Evolutionary conservation across 495 filamentous ascomycete species (phyloP).

Genomic region (Aspergillus funiculosus): DNA sequence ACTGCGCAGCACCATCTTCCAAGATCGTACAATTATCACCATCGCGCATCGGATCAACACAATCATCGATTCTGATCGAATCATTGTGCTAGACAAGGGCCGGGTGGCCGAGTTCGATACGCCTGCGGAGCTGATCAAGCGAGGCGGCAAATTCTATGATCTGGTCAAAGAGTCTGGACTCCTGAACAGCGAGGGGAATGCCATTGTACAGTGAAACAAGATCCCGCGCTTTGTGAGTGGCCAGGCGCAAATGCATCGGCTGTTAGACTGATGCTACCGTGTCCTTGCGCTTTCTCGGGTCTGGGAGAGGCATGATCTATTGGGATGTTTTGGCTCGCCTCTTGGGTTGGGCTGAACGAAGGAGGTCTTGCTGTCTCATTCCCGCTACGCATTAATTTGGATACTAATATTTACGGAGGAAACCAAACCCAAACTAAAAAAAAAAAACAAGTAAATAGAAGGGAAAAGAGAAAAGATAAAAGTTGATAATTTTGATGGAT

Average conservation of each 20-base stretch:
- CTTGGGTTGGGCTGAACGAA: too few relatives aligned
- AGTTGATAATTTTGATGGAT: slow-evolving; percentile 4
- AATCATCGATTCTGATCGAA: slow-evolving; percentile 86
- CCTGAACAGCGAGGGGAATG: slow-evolving; percentile 43
- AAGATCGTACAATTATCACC: slow-evolving; percentile 92
- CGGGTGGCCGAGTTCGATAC: slow-evolving; percentile 57
- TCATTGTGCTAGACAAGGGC: slow-evolving; percentile 77
- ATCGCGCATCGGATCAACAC: slow-evolving; percentile 98
- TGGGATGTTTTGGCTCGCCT: too few relatives aligned
- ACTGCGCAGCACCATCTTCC: slow-evolving; percentile 57
- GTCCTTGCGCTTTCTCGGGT: slow-evolving; percentile 4
- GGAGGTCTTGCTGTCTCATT: too few relatives aligned
- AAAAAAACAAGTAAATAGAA: not conserved
- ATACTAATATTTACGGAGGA: too few relatives aligned
- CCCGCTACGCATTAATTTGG: too few relatives aligned
- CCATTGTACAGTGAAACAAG: slow-evolving; percentile 15
- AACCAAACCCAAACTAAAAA: not conserved
- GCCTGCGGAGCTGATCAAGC: slow-evolving; percentile 48
- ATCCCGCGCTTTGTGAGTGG: slow-evolving; percentile 2
- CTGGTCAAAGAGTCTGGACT: slow-evolving; percentile 52
- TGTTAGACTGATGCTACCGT: not conserved
- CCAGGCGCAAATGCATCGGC: not conserved
- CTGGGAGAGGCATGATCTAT: too few relatives aligned
- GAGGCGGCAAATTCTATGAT: slow-evolving; percentile 49
- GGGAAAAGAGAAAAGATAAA: slow-evolving; percentile 1